Evolutionary conservation across 495 filamentous ascomycete genomes (phyloP).

Genomic region (Copromyces sp.): DNA sequence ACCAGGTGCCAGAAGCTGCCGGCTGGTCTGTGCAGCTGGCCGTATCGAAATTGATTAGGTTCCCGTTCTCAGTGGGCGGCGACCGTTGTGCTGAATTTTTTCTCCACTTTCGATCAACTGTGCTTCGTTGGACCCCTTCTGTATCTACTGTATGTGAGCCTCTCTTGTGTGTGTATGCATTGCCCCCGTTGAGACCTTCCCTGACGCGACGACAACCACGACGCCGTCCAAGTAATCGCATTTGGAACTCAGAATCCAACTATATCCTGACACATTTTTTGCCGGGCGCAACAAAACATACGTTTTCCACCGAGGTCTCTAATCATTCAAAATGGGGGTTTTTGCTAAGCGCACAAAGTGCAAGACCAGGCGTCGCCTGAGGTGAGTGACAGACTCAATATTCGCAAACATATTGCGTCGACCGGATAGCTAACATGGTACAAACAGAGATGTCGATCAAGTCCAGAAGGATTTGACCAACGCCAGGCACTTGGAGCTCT

Average conservation of each 20-base stretch:
- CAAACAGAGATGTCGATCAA: slow-evolving; percentile 72
- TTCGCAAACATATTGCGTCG: not conserved
- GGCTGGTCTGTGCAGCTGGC: not conserved
- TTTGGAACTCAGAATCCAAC: not conserved
- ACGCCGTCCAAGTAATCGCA: not conserved
- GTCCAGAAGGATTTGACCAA: slow-evolving; percentile 67
- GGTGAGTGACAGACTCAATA: slow-evolving; percentile 17
- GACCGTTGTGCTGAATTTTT: not conserved
- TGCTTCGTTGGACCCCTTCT: not conserved
- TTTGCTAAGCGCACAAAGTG: slow-evolving; percentile 43
- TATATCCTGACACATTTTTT: not conserved
- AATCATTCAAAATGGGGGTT: slow-evolving; percentile 35
- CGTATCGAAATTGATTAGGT: not conserved
- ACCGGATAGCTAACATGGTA: slow-evolving; percentile 2
- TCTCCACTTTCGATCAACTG: not conserved
- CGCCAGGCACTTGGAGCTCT: slow-evolving; percentile 64
- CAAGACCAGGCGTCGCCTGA: slow-evolving; percentile 50
- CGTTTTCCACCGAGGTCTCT: not conserved
- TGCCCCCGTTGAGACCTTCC: not conserved
- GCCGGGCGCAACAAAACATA: not conserved
- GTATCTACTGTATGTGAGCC: not conserved
- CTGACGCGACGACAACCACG: not conserved
- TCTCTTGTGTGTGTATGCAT: not conserved
- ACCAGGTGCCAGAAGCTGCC: not conserved
- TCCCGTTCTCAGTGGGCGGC: not conserved